Percentiles rank a stretch among this genome's conserved stretches.
Conservation (phyloP, 208 protist genomes). For the Crithidia sp. region DNA sequence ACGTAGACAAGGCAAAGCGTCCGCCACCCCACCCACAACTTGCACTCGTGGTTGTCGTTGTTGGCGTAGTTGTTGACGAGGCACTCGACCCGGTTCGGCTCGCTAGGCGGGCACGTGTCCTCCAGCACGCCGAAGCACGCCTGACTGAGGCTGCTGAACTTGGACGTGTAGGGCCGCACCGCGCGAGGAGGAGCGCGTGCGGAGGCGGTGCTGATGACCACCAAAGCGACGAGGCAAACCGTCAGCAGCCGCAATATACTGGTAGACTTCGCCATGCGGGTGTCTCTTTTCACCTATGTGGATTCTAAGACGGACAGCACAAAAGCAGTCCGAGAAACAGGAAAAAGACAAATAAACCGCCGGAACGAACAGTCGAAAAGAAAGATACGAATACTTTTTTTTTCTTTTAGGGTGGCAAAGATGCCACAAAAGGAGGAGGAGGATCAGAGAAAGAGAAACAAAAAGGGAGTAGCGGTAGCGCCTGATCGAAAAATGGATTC, state of each 20-base stretch:
- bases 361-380: background rate
- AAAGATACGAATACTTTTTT: background rate
- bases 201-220: background rate
- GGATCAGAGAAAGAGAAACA: background rate
- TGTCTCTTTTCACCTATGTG: background rate
- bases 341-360: too few species aligned
- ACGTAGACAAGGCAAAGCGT: conserved; percentile 31
- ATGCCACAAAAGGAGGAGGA: too few species aligned
- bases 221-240: background rate
- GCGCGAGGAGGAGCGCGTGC: background rate
- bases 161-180: conserved; percentile 9
- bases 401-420: background rate
- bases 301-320: background rate
- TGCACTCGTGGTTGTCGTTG: conserved; percentile 36
- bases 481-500: too few species aligned
- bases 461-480: background rate
- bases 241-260: background rate
- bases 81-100: conserved; percentile 21
- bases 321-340: too few species aligned
- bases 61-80: conserved; percentile 13
- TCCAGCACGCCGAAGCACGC: conserved; percentile 43
- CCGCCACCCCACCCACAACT: conserved; percentile 42
- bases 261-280: background rate
- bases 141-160: conserved; percentile 32
- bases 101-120: conserved; percentile 19